These are phyloP conservation scores for Vanderwaltozyma verrucispora DNA, from an alignment of 805 yeast species.

Conservation along the genomic window DNA sequence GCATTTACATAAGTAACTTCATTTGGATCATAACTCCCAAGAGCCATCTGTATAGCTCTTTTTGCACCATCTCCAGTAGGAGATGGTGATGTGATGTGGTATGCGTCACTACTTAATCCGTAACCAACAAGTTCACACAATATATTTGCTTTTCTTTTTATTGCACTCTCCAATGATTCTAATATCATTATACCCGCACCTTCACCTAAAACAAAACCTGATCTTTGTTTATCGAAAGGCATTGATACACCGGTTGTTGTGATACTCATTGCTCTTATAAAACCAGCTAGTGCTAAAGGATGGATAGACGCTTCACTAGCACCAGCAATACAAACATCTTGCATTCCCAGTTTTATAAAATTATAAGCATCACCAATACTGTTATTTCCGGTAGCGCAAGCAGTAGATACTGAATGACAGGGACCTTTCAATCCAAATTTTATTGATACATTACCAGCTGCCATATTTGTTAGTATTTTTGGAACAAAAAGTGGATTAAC, in stretches of 20 bases:
- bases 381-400: slow-evolving; percentile 95
- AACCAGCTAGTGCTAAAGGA: slow-evolving; percentile 82
- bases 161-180: slow-evolving; percentile 72
- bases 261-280: slow-evolving; percentile 79
- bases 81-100: slow-evolving; percentile 87
- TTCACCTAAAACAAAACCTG: slow-evolving; percentile 89
- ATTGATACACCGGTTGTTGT: slow-evolving; percentile 58
- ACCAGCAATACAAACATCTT: slow-evolving; percentile 88
- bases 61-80: slow-evolving; percentile 77
- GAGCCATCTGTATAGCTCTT: slow-evolving; percentile 72
- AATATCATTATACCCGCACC: slow-evolving; percentile 78
- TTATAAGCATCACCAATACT: slow-evolving; percentile 88
- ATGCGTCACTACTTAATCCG: slow-evolving; percentile 86
- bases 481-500: slow-evolving; percentile 87
- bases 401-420: slow-evolving; percentile 79
- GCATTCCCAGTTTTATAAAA: slow-evolving; percentile 68
- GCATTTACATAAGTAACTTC: slow-evolving; percentile 79
- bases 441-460: slow-evolving; percentile 84
- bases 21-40: slow-evolving; percentile 36
- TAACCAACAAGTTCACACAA: slow-evolving; percentile 81
- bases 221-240: slow-evolving; percentile 73
- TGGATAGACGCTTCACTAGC: slow-evolving; percentile 83
- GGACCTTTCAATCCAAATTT: slow-evolving; percentile 73
- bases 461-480: slow-evolving; percentile 78
- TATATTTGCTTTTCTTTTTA: slow-evolving; percentile 49